Evolutionary conservation across 768 basidiomycete species (phyloP), one percentile per base, ranked within the genome.

Genomic region (Termitomyces sp.): DNA sequence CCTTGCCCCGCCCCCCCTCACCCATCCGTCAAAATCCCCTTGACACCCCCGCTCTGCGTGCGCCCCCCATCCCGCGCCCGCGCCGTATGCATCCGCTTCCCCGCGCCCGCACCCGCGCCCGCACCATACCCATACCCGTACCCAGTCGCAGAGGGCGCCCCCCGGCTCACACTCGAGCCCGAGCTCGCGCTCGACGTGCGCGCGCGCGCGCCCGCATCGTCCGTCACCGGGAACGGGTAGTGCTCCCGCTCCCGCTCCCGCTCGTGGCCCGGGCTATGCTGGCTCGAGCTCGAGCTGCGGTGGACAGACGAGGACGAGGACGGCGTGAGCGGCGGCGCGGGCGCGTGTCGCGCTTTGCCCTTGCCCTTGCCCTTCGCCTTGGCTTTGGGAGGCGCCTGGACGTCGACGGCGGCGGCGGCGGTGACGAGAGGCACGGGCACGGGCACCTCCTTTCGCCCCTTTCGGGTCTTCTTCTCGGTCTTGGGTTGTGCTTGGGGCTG

Each of bases 41-140:
- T 86, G 31, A 92, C 88, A n/a, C 90, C 90, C 2, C 90, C 90
- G 65, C 90, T 92, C 74, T 90, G 88, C 60, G 90, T 92, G 63
- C 90, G 76, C 39, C 90, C 90, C 3, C 90, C 90, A 69, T 92
- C 88, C 57, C 88, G 77, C 49, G 85, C 90, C 42, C 87, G 81
- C 28, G 85, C 81, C 3, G 80, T 85, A 66, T 88, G 85, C 88
- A 91, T 88, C 72, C 87, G 63, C 68, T 69, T 71, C 45, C 70
- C 53, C 58, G 66, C 59, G 60, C 66, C 36, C 15, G 33, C 33
- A 10, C 33, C 10, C 12, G 5, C 15, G 4, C 36, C 36, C 1
- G 36, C 36, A 6, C 36, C 36, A 1, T 5, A 7, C 36, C 13
- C 36, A 36, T 13, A 36, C 34, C 1, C 34, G 13, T 13, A 36